Evolutionary conservation across 352 stramenopile genomes (phyloP).

Genomic region (Pythium sp.): DNA sequence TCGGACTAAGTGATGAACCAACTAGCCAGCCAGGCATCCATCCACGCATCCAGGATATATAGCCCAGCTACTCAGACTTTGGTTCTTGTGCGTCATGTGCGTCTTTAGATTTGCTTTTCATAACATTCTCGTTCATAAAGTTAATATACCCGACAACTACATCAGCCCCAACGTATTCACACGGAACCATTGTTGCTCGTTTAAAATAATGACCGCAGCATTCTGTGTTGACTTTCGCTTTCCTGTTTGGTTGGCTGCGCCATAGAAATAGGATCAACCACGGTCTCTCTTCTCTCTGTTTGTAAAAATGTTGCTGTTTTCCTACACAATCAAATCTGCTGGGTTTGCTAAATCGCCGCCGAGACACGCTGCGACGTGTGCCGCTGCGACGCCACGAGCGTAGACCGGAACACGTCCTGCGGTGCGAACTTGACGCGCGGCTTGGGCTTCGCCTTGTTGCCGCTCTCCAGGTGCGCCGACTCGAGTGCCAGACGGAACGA

Average conservation of each 20-base stretch:
- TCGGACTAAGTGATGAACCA: slow-evolving; percentile 25
- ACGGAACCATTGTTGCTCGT: background rate
- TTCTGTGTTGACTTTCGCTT: background rate
- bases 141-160: background rate
- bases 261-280: background rate
- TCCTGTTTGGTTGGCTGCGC: background rate
- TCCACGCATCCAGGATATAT: background rate
- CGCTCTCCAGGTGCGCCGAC: slow-evolving; percentile 61
- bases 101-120: background rate
- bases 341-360: slow-evolving; percentile 11
- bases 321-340: background rate
- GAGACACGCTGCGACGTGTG: slow-evolving; percentile 20
- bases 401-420: slow-evolving; percentile 73
- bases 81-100: background rate
- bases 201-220: background rate
- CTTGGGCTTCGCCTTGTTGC: slow-evolving; percentile 60
- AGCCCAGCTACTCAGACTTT: background rate
- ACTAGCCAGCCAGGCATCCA: background rate
- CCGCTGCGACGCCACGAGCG: slow-evolving; percentile 22
- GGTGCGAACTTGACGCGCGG: slow-evolving; percentile 65
- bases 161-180: background rate
- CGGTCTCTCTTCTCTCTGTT: background rate
- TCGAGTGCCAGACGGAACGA: slow-evolving; percentile 76
- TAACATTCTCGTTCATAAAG: slow-evolving; percentile 5
- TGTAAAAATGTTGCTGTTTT: background rate